These are phyloP conservation scores for Fusarium sublunatum DNA, from an alignment of 2,329 filamentous ascomycete species.

Conservation along the genomic window DNA sequence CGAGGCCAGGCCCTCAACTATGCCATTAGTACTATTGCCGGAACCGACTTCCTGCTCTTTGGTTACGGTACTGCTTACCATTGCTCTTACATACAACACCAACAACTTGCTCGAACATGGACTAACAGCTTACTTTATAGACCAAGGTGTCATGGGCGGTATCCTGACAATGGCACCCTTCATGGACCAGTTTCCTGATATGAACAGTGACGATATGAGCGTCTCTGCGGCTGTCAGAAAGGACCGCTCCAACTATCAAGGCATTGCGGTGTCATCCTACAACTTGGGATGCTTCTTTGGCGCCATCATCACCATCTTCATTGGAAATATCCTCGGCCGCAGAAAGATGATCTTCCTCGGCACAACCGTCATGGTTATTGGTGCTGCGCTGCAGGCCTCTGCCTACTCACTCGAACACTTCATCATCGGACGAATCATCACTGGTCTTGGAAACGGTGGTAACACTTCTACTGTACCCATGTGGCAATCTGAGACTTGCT, in stretches of 20 bases:
- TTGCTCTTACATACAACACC: background rate
- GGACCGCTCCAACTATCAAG: slow-evolving; percentile 63
- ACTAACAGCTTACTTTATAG: slow-evolving; percentile 54
- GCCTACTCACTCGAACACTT: slow-evolving; percentile 66
- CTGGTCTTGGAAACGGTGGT: slow-evolving; percentile 68
- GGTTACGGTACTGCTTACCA: slow-evolving; percentile 59
- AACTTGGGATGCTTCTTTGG: slow-evolving; percentile 72
- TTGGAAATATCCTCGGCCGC: slow-evolving; percentile 71
- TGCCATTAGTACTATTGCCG: slow-evolving; percentile 77
- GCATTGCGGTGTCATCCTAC: slow-evolving; percentile 66
- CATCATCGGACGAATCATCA: slow-evolving; percentile 68
- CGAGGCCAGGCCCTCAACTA: slow-evolving; percentile 73
- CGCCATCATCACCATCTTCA: slow-evolving; percentile 73
- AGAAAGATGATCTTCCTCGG: slow-evolving; percentile 69
- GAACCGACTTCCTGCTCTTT: slow-evolving; percentile 75
- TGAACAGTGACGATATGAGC: slow-evolving; percentile 56
- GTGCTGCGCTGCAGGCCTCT: slow-evolving; percentile 68
- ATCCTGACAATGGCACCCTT: slow-evolving; percentile 75
- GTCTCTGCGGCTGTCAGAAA: slow-evolving; percentile 50
- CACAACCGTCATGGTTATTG: slow-evolving; percentile 67
- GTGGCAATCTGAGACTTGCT: slow-evolving; percentile 71
- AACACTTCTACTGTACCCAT: slow-evolving; percentile 68
- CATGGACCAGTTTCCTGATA: slow-evolving; percentile 67
- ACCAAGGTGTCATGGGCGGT: slow-evolving; percentile 81
- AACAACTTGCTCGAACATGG: background rate